A percentile compares a stretch with the other conserved stretches of the same genome.
phyloP scores from a whole-genome alignment of 805 yeast species.

The Ogataea nonfermentans region DNA sequence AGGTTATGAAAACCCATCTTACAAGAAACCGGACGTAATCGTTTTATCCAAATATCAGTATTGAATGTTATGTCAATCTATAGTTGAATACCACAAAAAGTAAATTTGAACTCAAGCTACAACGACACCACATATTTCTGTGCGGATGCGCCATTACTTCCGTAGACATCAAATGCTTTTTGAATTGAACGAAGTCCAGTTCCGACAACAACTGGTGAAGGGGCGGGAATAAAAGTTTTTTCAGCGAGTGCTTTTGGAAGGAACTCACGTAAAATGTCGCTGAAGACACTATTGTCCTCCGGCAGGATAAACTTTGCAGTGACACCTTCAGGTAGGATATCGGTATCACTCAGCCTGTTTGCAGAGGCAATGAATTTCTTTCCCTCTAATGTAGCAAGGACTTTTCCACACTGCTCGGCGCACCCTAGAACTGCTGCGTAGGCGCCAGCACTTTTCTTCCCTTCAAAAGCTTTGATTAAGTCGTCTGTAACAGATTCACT shows the following conservation, averaged over 20 bases:
- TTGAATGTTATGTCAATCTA: too few species aligned
- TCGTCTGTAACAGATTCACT: constrained; percentile 3
- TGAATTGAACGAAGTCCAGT: neutral
- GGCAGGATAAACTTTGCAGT: neutral
- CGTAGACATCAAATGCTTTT: neutral
- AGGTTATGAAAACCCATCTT: too few species aligned
- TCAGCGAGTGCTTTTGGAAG: neutral
- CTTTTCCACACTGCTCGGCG: constrained; percentile 17
- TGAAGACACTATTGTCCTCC: neutral
- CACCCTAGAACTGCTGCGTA: constrained; percentile 18
- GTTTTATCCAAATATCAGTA: too few species aligned
- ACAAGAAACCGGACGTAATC: too few species aligned
- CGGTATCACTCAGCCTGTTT: neutral
- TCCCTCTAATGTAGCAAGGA: neutral
- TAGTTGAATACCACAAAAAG: too few species aligned
- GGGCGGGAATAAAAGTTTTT: neutral
- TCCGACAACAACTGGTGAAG: neutral
- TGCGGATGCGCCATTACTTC: neutral
- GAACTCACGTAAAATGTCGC: neutral
- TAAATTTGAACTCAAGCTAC: too few species aligned
- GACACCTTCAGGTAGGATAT: neutral
- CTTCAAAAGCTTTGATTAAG: constrained; percentile 4
- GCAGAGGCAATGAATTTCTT: neutral
- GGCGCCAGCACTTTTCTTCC: constrained; percentile 13
- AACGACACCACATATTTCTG: neutral